Evolutionary conservation across 352 stramenopile genomes (phyloP), one percentile per base, ranked within the genome.

Genomic region (Phytopythium chamaehyphon): DNA sequence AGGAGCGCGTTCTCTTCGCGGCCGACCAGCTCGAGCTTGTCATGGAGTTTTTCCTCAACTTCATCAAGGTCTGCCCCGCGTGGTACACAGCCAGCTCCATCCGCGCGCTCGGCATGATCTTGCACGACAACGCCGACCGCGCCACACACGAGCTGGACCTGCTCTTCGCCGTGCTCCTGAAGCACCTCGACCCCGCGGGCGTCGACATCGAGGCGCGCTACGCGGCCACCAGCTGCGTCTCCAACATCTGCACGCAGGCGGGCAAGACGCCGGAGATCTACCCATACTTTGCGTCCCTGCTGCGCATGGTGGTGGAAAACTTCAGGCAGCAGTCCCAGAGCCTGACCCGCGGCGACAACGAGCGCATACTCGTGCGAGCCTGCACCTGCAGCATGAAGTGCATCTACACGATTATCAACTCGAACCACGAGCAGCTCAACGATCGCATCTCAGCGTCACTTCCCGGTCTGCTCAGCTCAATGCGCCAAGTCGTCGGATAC

Each of bases 371-470:
- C 5, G 75, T 93, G 23, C 91, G 90, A 51, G 83, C 82, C 14
- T 93, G 82, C 57, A 90, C 80, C 1, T 88, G 76, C 51, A 95
- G 84, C 50, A 84, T 95, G 70, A 91, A 93, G 62, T 95, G 84
- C 62, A 71, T 92, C 19, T 89, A 82, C 56, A 87, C 81, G 60
- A 90, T 95, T 51, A 71, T 93, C 43, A 82, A 74, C 45, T 76
- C 76, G 40, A 84, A 79, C 40, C 76, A 74, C 22, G 76, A 89
- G 18, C 75, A 64, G 6, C 65, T 90, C 19, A 55, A 36, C 4
- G 78, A 85, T 40, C 80, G 73, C 22, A 89, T 93, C 24, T 62
- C 75, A 14, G 62, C 78, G 0, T 57, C 66, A 6, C 40, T 95
- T 38, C 76, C 82, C 2, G 81, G 68, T 50, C 51, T 93, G 11